Conservation (phyloP, 306 rosid genomes). For the Chamaecrista fasciculata region DNA sequence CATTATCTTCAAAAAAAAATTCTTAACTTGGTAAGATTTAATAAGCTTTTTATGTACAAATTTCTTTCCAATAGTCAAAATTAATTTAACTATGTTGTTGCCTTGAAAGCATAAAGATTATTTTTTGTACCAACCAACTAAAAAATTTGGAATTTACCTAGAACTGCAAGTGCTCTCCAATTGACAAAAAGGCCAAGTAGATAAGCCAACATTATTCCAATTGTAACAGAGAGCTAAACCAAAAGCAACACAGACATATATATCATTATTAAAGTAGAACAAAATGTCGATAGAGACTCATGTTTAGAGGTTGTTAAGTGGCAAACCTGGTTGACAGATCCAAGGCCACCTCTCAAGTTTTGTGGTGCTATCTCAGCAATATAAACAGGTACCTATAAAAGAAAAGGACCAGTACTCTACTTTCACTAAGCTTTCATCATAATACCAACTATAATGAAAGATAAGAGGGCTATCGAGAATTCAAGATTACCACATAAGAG, state of each 20-base stretch:
- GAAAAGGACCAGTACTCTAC: background rate
- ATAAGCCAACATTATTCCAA: constrained; percentile 74
- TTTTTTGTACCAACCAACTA: constrained; percentile 2
- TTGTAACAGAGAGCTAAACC: constrained; percentile 69
- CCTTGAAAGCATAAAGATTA: background rate
- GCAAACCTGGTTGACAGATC: constrained; percentile 80
- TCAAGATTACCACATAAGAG: constrained; percentile 68
- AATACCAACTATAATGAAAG: background rate
- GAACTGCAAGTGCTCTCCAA: constrained; percentile 78
- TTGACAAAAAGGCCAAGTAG: constrained; percentile 68
- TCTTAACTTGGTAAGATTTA: background rate
- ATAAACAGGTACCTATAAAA: constrained; percentile 77
- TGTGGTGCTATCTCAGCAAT: constrained; percentile 87
- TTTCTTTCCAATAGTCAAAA: background rate
- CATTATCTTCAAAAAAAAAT: background rate
- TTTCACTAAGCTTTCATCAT: constrained; percentile 27
- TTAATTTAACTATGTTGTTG: constrained; percentile 4
- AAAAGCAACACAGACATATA: background rate
- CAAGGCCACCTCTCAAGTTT: constrained; percentile 77
- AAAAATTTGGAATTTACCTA: constrained; percentile 46
- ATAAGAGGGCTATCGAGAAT: background rate
- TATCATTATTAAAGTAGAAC: background rate
- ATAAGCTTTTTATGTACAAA: background rate
- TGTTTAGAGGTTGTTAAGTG: background rate
- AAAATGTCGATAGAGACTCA: background rate